Evolutionary conservation across 176 grass and related monocot species (phyloP), one percentile per base, ranked within the genome.

Genomic region (Canna indica): DNA sequence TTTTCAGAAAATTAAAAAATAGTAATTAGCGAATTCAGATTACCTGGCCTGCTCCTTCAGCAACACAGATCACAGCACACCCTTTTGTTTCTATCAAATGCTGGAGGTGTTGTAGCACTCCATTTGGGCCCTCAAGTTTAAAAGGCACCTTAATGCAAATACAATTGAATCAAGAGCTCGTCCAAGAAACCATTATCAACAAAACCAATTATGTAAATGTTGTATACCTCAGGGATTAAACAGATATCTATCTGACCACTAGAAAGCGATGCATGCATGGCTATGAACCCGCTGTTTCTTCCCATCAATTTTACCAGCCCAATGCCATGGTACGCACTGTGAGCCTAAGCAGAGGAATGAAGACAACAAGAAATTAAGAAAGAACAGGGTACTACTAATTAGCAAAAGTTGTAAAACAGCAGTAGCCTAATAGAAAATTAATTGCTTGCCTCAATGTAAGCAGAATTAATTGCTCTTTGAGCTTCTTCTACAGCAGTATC

Each of bases 401-500:
- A 24, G 4, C 25, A 42, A 15, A 17, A 9, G 24, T 4, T 20
- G 25, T 29, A 53, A 27, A 18, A n/a, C n/a, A n/a, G n/a, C n/a
- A 71, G 22, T 35, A 24, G 25, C 15, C 17, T 36, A 25, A 56
- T 2, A 25, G 12, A 2, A 34, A 53, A 71, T 54, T 15, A 65
- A 1, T 27, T 75, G 27, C 36, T 34, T 69, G 90, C 94, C 94
- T 97, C 94, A 69, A 97, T 93, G 73, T 97, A 97, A 31, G 89
- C 94, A 87, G 94, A 92, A 76, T 90, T 90, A 54, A 97, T 92
- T 59, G 94, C 89, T 69, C 83, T 80, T 35, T 90, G 94, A 69
- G 94, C 88, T 89, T 97, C 88, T 87, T 97, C 94, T 47, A 97
- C 89, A 77, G 89, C 89, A 28, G 94, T 97, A 79, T 97, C 94